Evolutionary conservation across 139 green algal species (phyloP).

Genomic region (Chlorella sp.): DNA sequence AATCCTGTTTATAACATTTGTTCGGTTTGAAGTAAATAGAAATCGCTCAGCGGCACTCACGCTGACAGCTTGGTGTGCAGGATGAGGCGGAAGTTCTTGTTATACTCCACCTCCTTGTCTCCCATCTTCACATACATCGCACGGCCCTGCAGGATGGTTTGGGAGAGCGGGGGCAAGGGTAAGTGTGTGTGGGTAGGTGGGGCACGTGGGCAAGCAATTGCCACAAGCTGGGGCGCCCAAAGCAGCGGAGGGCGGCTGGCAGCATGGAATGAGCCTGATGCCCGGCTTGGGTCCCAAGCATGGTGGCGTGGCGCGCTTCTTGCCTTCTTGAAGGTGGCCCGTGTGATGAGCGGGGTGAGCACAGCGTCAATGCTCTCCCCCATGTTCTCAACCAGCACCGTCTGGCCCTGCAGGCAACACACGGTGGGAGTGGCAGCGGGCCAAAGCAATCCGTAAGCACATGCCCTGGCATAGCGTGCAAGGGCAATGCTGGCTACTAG

Average conservation of each 20-base stretch:
- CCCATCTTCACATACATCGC: slow-evolving; percentile 85
- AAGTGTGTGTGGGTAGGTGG: background rate
- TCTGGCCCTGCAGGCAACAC: slow-evolving; percentile 68
- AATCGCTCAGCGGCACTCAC: background rate
- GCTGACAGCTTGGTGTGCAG: slow-evolving; percentile 85
- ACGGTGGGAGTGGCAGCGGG: background rate
- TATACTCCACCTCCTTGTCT: slow-evolving; percentile 81
- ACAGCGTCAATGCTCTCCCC: slow-evolving; percentile 86
- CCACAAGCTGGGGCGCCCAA: background rate
- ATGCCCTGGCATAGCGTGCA: background rate
- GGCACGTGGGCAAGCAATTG: too few relatives aligned
- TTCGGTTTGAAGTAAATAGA: too few relatives aligned
- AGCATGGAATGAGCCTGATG: background rate
- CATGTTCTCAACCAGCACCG: slow-evolving; percentile 89
- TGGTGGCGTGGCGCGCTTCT: background rate
- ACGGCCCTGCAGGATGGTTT: slow-evolving; percentile 72
- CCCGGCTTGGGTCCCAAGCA: too few relatives aligned
- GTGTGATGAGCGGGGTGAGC: slow-evolving; percentile 83
- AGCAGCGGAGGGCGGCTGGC: background rate
- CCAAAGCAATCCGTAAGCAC: background rate
- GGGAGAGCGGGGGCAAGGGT: background rate
- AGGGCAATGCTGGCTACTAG: background rate
- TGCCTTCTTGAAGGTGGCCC: slow-evolving; percentile 50
- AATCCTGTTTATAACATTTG: too few relatives aligned
- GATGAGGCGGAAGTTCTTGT: slow-evolving; percentile 81